Base-by-base conservation (phyloP, 805 yeast species). In the Yarrowia osloensis region DNA sequence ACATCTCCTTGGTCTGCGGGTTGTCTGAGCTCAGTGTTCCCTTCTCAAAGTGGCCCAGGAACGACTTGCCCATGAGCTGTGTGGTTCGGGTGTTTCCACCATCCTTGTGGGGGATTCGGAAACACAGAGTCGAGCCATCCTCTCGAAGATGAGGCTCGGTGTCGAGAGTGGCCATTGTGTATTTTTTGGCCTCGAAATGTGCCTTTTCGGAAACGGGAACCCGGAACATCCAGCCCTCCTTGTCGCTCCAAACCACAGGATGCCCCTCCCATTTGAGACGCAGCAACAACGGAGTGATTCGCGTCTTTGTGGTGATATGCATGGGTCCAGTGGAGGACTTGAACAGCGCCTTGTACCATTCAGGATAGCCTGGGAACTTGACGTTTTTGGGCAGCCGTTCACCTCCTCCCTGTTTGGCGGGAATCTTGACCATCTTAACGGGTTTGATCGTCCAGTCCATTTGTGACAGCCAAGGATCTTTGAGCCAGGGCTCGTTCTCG, bases 381-480 rank as follows among this genome's bases (percentile, higher is more conserved):
- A 91, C 97, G 28, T 84, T 86, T 33, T 72, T 73, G 6, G 71
- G 73, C 15, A 76, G 68, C 1, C 76, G 71, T 6, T 73, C 75
- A 2, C 73, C 75, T 26, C 79, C 82, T 0, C 91, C 90, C 3
- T 77, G 78, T 1, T 95, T 96, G 42, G 84, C 81, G 12, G 67
- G 67, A 39, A 49, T 63, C 73, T 91, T 91, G 15, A 88, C 90
- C 47, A 86, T 70, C 65, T 86, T 82, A 0, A 82, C 75, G 1
- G 89, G 88, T 35, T 80, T 81, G 1, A 88, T 78, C 0, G 86
- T 83, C 99, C 99, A 95, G 75, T 95, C 91, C 67, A 95, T 79
- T 76, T 96, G 99, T 2, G 82, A 80, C 44, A 93, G 79, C 99
- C 99, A 96, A 0, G 96, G 97, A 74, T 94, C 98, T 9, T 81